Percentiles rank a stretch among this genome's conserved stretches.
Conservation (phyloP, 192 early-diverging fungal genomes). For the Rhizoclosmatium globosum region DNA sequence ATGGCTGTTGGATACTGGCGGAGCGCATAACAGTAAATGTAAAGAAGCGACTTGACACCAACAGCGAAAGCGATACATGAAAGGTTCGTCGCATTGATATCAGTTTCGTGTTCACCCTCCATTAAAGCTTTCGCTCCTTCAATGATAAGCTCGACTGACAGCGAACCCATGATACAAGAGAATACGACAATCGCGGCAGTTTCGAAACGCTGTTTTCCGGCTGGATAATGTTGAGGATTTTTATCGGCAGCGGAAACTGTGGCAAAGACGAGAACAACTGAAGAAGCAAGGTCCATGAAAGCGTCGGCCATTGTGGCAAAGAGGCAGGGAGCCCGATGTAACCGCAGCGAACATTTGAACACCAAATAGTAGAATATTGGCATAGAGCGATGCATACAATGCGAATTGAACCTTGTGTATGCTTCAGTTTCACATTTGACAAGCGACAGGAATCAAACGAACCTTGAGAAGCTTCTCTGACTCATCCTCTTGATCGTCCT, state of each 20-base stretch:
- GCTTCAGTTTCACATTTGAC: background rate
- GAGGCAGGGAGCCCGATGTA: conserved; percentile 69
- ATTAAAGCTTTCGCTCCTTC: conserved; percentile 9
- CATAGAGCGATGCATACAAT: conserved; percentile 69
- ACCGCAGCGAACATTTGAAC: conserved; percentile 70
- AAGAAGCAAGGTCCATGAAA: conserved; percentile 57
- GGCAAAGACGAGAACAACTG: conserved; percentile 14
- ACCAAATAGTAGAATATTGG: conserved; percentile 69
- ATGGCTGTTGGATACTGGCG: conserved; percentile 68
- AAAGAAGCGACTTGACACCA: conserved; percentile 64
- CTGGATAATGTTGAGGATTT: conserved; percentile 63
- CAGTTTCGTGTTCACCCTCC: background rate
- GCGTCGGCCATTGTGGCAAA: conserved; percentile 76
- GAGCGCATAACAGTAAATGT: conserved; percentile 70
- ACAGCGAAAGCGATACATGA: conserved; percentile 61
- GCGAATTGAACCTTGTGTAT: conserved; percentile 62
- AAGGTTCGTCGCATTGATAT: conserved; percentile 42
- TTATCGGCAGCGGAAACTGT: conserved; percentile 34
- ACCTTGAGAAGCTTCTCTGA: conserved; percentile 42
- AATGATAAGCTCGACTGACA: conserved; percentile 70
- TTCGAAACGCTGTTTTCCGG: conserved; percentile 75
- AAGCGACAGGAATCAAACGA: background rate
- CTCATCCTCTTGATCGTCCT: conserved; percentile 29
- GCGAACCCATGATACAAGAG: conserved; percentile 70
- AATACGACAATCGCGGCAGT: conserved; percentile 81